phyloP scores from a whole-genome alignment of 2,329 filamentous ascomycete species.

The Fusarium fujikuroi region DNA sequence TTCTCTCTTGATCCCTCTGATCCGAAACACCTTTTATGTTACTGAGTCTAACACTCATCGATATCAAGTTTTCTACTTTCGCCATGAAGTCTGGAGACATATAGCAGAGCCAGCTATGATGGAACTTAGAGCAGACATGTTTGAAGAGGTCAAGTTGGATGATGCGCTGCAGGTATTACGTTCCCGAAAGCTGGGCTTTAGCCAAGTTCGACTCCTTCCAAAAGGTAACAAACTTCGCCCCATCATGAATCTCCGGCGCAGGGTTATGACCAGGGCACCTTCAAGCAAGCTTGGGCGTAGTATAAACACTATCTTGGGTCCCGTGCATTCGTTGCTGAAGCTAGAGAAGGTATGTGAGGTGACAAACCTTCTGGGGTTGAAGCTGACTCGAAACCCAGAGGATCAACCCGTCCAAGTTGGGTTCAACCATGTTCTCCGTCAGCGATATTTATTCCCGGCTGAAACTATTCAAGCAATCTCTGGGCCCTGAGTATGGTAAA shows the following conservation, averaged over 20 bases:
- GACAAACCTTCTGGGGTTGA: not conserved
- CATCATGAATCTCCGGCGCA: slow-evolving; percentile 85
- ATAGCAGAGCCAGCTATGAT: slow-evolving; percentile 78
- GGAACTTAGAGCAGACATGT: slow-evolving; percentile 75
- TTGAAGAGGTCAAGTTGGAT: slow-evolving; percentile 76
- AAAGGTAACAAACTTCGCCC: slow-evolving; percentile 81
- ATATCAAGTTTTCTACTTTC: slow-evolving; percentile 90
- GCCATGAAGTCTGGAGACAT: slow-evolving; percentile 89
- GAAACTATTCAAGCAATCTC: slow-evolving; percentile 70
- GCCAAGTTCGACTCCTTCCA: slow-evolving; percentile 82
- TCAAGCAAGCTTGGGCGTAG: slow-evolving; percentile 68
- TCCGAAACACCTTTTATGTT: slow-evolving; percentile 90
- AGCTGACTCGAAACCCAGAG: slow-evolving; percentile 44
- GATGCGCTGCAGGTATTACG: slow-evolving; percentile 68
- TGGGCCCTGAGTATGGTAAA: slow-evolving; percentile 53
- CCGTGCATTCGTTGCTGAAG: slow-evolving; percentile 80
- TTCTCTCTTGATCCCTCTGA: slow-evolving; percentile 86
- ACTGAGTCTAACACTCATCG: slow-evolving; percentile 87
- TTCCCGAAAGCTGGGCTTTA: slow-evolving; percentile 76
- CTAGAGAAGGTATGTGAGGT: slow-evolving; percentile 76
- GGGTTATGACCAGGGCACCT: slow-evolving; percentile 64
- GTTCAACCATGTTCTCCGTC: slow-evolving; percentile 83
- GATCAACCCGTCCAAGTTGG: slow-evolving; percentile 70
- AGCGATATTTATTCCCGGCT: slow-evolving; percentile 81
- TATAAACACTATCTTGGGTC: slow-evolving; percentile 67